Conservation (phyloP, 257 asterid species). For the Solanum corneliomulleri region DNA sequence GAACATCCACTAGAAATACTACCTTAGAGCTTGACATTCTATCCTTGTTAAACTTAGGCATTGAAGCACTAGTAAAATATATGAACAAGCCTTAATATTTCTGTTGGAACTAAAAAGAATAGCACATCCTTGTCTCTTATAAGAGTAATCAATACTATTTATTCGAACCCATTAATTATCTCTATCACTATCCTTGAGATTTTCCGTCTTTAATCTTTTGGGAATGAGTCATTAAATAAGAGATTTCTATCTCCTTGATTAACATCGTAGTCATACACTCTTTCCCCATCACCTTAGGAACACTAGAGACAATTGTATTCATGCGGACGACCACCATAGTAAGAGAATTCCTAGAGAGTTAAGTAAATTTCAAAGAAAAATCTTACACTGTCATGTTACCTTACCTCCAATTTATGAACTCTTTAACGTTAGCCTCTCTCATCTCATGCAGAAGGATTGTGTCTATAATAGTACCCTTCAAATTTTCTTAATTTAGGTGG, state of each 20-base stretch:
- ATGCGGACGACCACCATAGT: not conserved
- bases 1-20: not conserved
- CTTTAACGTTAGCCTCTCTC: not conserved
- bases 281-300: no score
- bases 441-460: not conserved
- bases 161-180: not conserved
- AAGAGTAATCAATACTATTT: not conserved
- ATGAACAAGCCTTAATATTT: not conserved
- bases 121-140: not conserved
- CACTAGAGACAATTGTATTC: not conserved
- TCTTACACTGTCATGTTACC: not conserved
- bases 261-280: not conserved
- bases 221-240: not conserved
- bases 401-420: not conserved
- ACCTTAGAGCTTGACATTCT: not conserved
- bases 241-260: not conserved
- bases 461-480: not conserved
- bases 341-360: not conserved
- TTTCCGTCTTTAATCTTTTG: not conserved
- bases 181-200: not conserved
- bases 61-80: not conserved
- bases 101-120: not conserved
- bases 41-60: not conserved
- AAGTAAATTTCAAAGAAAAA: no score
- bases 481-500: not conserved